Evolutionary conservation across 176 grass and related monocot species (phyloP), one percentile per base, ranked within the genome.

Genomic region (Phoenix dactylifera): DNA sequence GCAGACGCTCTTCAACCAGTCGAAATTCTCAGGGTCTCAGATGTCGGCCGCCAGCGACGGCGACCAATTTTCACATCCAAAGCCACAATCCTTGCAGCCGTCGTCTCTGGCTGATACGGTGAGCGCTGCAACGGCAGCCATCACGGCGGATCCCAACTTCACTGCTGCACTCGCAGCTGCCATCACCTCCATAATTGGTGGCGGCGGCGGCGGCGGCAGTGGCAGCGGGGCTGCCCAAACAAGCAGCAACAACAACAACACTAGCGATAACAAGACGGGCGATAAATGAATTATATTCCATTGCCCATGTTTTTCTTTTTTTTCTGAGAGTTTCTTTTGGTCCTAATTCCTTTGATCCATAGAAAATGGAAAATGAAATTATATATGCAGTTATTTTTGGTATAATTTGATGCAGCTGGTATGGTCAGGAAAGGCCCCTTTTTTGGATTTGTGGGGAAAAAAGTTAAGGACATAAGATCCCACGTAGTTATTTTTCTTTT

Each of bases 101-200:
- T 24, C 26, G 23, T 69, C 74, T 4, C 54, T 77, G 0, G 54
- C 63, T 0, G 82, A 98, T 59, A 80, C 81, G 7, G 87, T 98
- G 23, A 98, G 70, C 49, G 87, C 91, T 0, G 86, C 86, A 0
- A 86, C 91, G 0, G 91, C 91, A 0, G 91, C 93, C 5, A 98
- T 98, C 72, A 81, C 84, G 0, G 81, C 79, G 0, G 93, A 98
- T 60, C 87, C 93, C 0, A 98, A 89, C 73, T 92, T 98, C 81
- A 89, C 88, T 1, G 67, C 83, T 15, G 92, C 92, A 1, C 86
- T 96, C 15, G 83, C 92, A 0, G 87, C 86, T 2, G 92, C 92
- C 52, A 90, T 96, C 74, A 72, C 78, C 22, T 90, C 92, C 15
- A 96, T 96, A 50, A 87, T 96, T 17, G 80, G 80, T 16, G 80